Percentiles rank a stretch among this genome's conserved stretches.
These are phyloP conservation scores for Arthroderma uncinatum DNA, from an alignment of 2,329 filamentous ascomycete genomes.

Conservation along the genomic window DNA sequence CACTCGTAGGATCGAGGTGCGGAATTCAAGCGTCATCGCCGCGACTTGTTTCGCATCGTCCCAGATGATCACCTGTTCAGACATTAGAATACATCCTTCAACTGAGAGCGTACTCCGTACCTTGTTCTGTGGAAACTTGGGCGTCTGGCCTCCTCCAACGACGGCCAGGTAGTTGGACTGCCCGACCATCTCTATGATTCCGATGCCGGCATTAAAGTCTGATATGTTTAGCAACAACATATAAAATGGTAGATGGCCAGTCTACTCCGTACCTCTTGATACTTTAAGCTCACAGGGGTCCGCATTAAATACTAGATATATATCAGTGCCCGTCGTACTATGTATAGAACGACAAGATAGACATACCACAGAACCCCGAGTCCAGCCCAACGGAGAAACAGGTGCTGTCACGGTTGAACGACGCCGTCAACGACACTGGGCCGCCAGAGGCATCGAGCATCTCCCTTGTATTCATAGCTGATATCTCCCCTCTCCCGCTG, in stretches of 20 bases:
- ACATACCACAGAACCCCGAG: slow-evolving; percentile 70
- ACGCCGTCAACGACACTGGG: slow-evolving; percentile 66
- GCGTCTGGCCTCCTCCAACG: slow-evolving; percentile 74
- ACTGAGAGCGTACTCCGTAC: slow-evolving; percentile 28
- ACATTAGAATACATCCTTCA: neutral
- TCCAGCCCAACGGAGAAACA: slow-evolving; percentile 83
- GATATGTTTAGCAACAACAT: neutral
- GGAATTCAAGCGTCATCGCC: slow-evolving; percentile 64
- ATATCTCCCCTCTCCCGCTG: neutral
- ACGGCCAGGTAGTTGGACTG: slow-evolving; percentile 78
- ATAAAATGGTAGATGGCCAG: neutral
- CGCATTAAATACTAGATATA: slow-evolving; percentile 54
- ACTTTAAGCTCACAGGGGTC: slow-evolving; percentile 60
- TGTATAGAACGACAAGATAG: neutral
- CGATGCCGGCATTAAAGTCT: slow-evolving; percentile 75
- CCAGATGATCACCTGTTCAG: slow-evolving; percentile 62
- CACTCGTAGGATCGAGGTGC: slow-evolving; percentile 69
- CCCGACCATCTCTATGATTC: slow-evolving; percentile 74
- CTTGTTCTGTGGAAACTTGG: slow-evolving; percentile 81
- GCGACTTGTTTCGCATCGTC: slow-evolving; percentile 71
- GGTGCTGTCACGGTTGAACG: slow-evolving; percentile 74
- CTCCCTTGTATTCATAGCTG: slow-evolving; percentile 75
- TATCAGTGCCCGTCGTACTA: slow-evolving; percentile 11
- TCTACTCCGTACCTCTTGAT: slow-evolving; percentile 43
- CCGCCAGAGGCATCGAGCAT: slow-evolving; percentile 67